Evolutionary conservation across 2,329 filamentous ascomycete species (phyloP), one percentile per base, ranked within the genome.

Genomic region (Verticillium tricorpus): DNA sequence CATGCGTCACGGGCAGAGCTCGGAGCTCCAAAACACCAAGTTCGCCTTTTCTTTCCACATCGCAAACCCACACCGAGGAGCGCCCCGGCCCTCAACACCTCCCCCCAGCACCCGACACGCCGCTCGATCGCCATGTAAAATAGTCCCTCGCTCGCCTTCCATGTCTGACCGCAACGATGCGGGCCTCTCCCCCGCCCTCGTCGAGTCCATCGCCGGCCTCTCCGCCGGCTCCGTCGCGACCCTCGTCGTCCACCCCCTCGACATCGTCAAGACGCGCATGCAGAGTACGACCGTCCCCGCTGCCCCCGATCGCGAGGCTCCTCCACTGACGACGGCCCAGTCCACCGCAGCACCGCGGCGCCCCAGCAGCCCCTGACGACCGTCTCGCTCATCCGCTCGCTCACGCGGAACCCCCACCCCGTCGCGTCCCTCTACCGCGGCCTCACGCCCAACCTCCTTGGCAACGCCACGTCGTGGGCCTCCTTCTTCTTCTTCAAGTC

Each of bases 201-300:
- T 97, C 76, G 95, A 98, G 84, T 89, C 90, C 71, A 82, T 93
- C 74, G 92, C 95, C 64, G 95, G 95, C 69, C 89, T 99, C 76
- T 90, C 89, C 66, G 95, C 95, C 63, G 95, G 95, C 64, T 84
- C 92, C 61, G 84, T 93, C 68, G 90, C 93, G 60, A 98, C 95
- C 28, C 82, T 98, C 57, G 89, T 88, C 61, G 90, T 95, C 59
- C 94, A 98, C 73, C 95, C 95, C 35, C 86, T 99, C 63, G 95
- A 99, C 78, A 88, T 99, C 66, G 88, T 98, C 73, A 99, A 99
- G 82, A 98, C 94, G 64, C 90, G 95, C 66, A 87, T 99, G 73
- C 95, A 99, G 79, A 88, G 91, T 93, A 79, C 25, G 62, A 79
- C 17, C 14, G 28, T 15, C 22, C 57, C n/a, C 59, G 22, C 25